Base-by-base conservation (phyloP, 2,329 filamentous ascomycete species). In the Colletotrichum noveboracense region DNA sequence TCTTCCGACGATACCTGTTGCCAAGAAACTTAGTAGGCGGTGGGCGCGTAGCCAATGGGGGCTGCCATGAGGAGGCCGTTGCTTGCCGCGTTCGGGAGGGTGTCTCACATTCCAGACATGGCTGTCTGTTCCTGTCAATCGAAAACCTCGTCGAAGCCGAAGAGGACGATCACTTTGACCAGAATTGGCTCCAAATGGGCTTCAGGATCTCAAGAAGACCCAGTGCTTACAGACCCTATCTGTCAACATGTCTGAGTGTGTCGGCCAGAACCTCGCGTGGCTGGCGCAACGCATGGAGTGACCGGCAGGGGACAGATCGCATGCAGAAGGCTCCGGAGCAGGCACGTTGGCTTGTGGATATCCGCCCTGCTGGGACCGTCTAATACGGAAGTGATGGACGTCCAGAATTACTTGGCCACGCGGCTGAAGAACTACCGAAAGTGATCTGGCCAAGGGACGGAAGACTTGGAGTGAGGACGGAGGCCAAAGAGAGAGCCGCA, bases 81-180 rank as follows among this genome's bases (percentile, higher is more conserved):
- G 32, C 28, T 73, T 14, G 62, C 64, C 64, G 70, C 14, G 38
- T 76, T 24, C 74, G 58, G 48, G 43, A 7, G 18, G 28, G 7
- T 75, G 70, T 76, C 64, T 76, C 58, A 68, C 58, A 76, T 72
- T 26, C 60, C 64, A 32, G 36, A 58, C 32, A 24, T 48, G 21
- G n/a, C 30, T 12, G 14, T 21, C 21, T 38, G 74, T 62, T 60
- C 70, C 74, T 26, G 48, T 58, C 21, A n/a, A n/a, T 48, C 34
- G 32, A 67, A 64, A 28, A 26, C 12, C 10, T 64, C 56, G 34
- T 67, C 43, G 56, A 28, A 52, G 70, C 26, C 30, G 56, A 62
- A 26, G 12, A 48, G 24, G 67, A 61, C 67, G 34, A 62, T 62
- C 55, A 52, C 18, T 32, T 26, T 61, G 67, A 62, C 36, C 56